Evolutionary conservation across 1,284 basidiomycete genomes (phyloP).

Genomic region (Microstroma glucosiphilum): DNA sequence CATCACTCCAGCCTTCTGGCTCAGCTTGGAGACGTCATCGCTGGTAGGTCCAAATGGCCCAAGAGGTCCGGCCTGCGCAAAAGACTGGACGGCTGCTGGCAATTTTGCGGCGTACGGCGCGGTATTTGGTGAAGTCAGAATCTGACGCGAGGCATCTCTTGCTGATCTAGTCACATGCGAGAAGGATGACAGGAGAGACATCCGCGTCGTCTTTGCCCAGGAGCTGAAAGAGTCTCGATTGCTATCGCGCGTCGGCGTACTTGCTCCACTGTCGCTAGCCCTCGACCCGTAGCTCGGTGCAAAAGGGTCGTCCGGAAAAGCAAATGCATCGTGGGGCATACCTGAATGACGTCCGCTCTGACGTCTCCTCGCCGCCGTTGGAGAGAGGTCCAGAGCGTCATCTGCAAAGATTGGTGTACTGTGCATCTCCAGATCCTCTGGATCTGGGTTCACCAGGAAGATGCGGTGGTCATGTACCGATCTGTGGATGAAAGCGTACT

Average conservation of each 20-base stretch:
- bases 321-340: slow-evolving; percentile 16
- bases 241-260: not conserved
- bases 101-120: slow-evolving; percentile 28
- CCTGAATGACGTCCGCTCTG: not conserved
- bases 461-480: slow-evolving; percentile 72
- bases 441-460: slow-evolving; percentile 85
- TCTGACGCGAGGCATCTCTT: slow-evolving; percentile 33
- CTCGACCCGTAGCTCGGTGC: slow-evolving; percentile 10
- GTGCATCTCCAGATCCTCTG: slow-evolving; percentile 81
- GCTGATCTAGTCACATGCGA: slow-evolving; percentile 44
- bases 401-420: slow-evolving; percentile 50
- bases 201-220: slow-evolving; percentile 41
- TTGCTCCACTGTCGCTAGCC: not conserved
- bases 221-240: not conserved
- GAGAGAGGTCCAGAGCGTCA: slow-evolving; percentile 42
- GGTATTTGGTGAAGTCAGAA: slow-evolving; percentile 35
- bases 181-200: slow-evolving; percentile 41
- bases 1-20: slow-evolving; percentile 24
- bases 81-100: slow-evolving; percentile 30
- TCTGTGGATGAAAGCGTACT: slow-evolving; percentile 67
- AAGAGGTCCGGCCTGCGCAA: slow-evolving; percentile 44
- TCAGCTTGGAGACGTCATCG: slow-evolving; percentile 24
- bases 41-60: slow-evolving; percentile 32
- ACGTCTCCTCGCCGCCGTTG: not conserved
- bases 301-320: slow-evolving; percentile 28